Evolutionary conservation across 805 yeast genomes (phyloP), one percentile per base, ranked within the genome.

Genomic region (Isabelozyma gotoi): DNA sequence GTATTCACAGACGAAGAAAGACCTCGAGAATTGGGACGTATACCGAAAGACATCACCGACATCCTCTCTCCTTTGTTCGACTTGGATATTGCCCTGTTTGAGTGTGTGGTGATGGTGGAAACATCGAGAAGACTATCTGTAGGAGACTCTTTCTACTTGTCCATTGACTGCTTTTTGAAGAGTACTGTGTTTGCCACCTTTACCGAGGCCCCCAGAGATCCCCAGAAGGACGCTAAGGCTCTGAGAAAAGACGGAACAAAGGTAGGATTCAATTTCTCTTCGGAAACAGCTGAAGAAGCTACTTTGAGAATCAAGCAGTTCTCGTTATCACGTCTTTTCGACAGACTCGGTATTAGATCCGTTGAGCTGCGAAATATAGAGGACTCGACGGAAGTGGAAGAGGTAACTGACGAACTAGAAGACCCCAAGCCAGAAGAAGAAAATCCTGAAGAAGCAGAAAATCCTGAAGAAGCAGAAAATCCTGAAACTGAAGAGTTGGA

Each of bases 121-220:
- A 85, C 82, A 15, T 67, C 70, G 8, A 46, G 50, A 20, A 60
- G 82, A 21, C 59, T 90, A 27, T 72, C 85, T 7, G 77, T 82
- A 1, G 98, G 97, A 3, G 96, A 89, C 55, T 73, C 84, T 1
- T 84, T 91, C 54, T 71, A 79, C 17, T 68, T 89, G 0, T 88
- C 83, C 53, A 63, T 88, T 4, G 87, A 88, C 52, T 79, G 89
- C 45, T 87, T 61, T 56, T 57, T 91, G 19, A 74, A 52, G 32
- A 60, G 46, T 58, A 66, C 40, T 45, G 77, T 68, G 58, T 49
- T 75, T 67, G 16, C 19, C 11, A 16, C 19, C 10, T n/a, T 20
- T 10, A 33, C 20, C 32, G 31, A 34, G 29, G 7, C 38, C 14
- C 24, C 18, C 19, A 31, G 12, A 12, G 57, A 49, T 55, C 47